A percentile compares a stretch with the other conserved stretches of the same genome.
Evolutionary conservation across 352 stramenopile genomes (phyloP).

Genomic region (Pythium graminicola): DNA sequence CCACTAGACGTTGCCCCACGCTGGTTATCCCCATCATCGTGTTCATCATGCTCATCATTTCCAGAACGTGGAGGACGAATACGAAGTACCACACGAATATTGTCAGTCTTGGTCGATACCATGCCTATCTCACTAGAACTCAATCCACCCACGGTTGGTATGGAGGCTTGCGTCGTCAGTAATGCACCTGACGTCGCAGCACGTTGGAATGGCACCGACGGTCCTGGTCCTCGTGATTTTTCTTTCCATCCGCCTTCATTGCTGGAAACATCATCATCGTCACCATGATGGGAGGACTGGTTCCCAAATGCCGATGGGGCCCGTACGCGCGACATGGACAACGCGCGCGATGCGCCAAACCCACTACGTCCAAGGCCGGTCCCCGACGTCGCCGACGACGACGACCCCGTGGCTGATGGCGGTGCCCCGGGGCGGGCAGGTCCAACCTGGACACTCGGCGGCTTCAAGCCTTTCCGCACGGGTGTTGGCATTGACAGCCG

Average conservation of each 20-base stretch:
- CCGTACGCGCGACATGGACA: conserved; percentile 11
- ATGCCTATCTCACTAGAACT: too few relatives aligned
- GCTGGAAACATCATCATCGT: conserved; percentile 9
- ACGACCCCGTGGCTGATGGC: conserved; percentile 19
- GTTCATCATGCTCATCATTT: conserved; percentile 8
- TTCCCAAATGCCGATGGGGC: conserved; percentile 13
- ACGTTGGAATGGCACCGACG: conserved; percentile 9
- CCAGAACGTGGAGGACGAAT: conserved; percentile 18
- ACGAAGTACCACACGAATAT: conserved; percentile 19
- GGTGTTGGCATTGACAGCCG: conserved; percentile 15
- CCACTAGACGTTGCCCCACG: neutral
- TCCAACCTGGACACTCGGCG: conserved; percentile 19
- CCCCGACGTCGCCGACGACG: conserved; percentile 16
- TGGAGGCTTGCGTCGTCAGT: neutral
- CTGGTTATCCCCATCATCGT: conserved; percentile 24
- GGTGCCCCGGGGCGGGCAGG: conserved; percentile 14
- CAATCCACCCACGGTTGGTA: neutral
- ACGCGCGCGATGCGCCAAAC: neutral
- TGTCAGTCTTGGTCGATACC: conserved; percentile 18
- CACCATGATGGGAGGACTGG: conserved; percentile 8
- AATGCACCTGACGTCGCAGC: conserved; percentile 7
- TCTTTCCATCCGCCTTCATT: conserved; percentile 6
- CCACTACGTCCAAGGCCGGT: conserved; percentile 4
- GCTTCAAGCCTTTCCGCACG: conserved; percentile 16
- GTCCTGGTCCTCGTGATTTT: neutral